Evolutionary conservation across 2,329 filamentous ascomycete species (phyloP), one percentile per base, ranked within the genome.

Genomic region (Aureobasidium sp.): DNA sequence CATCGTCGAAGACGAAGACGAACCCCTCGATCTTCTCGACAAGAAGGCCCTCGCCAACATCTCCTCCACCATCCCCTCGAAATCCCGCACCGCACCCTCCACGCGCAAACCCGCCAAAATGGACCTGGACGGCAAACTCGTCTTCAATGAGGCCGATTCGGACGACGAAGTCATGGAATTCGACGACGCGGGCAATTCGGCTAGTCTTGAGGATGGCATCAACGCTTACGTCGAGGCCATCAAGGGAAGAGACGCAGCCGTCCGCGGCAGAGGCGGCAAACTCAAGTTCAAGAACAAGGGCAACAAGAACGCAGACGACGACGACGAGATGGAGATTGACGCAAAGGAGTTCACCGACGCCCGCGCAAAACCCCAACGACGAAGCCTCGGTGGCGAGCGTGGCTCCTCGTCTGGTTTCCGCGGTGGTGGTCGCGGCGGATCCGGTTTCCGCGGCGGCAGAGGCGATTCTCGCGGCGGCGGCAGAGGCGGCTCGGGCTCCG

Each of bases 1-100:
- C 74, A 97, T 99, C 67, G 83, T 96, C 63, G 93, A 97, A 77
- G 89, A 95, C 63, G 90, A 95, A 61, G 89, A 95, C 67, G 94
- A 97, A 73, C 94, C 94, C 1, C 86, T 99, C 43, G 94, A 99
- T 77, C 82, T 99, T 47, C 83, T 99, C 17, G 93, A 94, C 69
- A 88, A 90, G 63, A 87, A 87, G 70, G 90, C 92, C 9, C 83
- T 99, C 43, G 93, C 90, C 58, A 94, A 90, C 71, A 96, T 99
- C 69, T 96, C 92, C 2, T 90, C 89, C 5, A 96, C 90, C 11
- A 93, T 91, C 73, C 93, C 92, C 3, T 75, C 82, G 60, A 86
- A 84, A 70, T 74, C 81, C 15, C 49, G 49, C 35, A 13, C 45
- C 82, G 82, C 70, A 79, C 71, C 71, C 10, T 66, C 67, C 7